Conservation (phyloP, 116 monocot genomes). For the Papilionanthe hybrid region DNA sequence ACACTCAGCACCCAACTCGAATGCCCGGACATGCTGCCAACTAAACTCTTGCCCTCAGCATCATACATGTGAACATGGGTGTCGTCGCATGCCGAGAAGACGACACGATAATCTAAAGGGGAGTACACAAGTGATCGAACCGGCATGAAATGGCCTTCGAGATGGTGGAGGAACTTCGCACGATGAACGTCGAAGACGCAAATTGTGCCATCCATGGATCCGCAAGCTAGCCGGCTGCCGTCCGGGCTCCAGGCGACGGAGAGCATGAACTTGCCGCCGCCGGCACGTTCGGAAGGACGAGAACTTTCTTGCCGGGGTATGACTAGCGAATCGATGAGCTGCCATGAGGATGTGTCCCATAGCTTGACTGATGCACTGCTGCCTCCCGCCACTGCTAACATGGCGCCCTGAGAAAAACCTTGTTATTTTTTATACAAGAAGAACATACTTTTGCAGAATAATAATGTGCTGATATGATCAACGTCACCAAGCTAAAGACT, state of each 20-base stretch:
- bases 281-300: conserved; percentile 48
- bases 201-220: conserved; percentile 81
- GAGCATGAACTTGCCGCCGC: conserved; percentile 70
- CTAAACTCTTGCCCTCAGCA: conserved; percentile 73
- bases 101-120: conserved; percentile 70
- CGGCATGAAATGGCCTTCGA: conserved; percentile 86
- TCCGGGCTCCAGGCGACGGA: conserved; percentile 98
- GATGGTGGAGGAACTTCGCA: conserved; percentile 86
- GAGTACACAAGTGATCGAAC: conserved; percentile 89
- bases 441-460: too few relatives aligned
- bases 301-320: conserved; percentile 69
- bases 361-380: conserved; percentile 83
- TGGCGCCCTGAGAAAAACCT: conserved; percentile 44
- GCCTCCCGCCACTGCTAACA: conserved; percentile 91
- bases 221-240: conserved; percentile 69
- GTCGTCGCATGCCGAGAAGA: conserved; percentile 85
- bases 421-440: neutral
- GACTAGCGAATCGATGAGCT: conserved; percentile 50
- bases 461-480: too few relatives aligned
- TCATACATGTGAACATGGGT: conserved; percentile 86
- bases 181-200: conserved; percentile 70
- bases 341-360: conserved; percentile 93
- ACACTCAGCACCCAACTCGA: conserved; percentile 77
- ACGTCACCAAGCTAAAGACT: too few relatives aligned
- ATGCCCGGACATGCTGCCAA: conserved; percentile 87